A percentile compares a stretch with the other conserved stretches of the same genome.
Conservation (phyloP, 2,329 filamentous ascomycete species). For the Juglanconis oblonga region DNA sequence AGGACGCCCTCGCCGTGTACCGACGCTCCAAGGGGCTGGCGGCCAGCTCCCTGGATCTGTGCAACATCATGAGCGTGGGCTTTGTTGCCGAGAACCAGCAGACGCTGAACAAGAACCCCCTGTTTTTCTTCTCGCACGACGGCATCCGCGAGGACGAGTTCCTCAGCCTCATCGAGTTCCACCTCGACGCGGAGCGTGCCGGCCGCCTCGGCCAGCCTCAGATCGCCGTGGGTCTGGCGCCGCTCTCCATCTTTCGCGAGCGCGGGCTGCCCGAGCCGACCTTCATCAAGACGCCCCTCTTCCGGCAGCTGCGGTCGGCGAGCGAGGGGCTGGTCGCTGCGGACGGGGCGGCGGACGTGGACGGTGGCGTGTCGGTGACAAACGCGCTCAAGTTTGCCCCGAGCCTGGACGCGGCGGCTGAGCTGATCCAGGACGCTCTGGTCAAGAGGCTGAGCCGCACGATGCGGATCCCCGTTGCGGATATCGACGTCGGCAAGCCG, state of each 20-base stretch:
- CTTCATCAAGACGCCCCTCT: conserved; percentile 17
- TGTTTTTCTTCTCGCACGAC: conserved; percentile 18
- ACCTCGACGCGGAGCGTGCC: conserved; percentile 16
- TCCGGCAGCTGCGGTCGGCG: conserved; percentile 14
- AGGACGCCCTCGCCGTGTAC: conserved; percentile 28
- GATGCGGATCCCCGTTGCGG: conserved; percentile 23
- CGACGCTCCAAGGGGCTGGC: conserved; percentile 21
- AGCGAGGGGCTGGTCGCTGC: neutral
- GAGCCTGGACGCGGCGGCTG: conserved; percentile 18
- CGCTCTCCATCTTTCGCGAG: conserved; percentile 11
- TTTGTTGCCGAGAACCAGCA: conserved; percentile 21
- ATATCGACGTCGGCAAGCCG: conserved; percentile 24
- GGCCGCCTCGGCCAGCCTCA: conserved; percentile 1
- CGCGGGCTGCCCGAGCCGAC: conserved; percentile 16
- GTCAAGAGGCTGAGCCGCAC: conserved; percentile 24
- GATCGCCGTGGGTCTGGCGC: conserved; percentile 11
- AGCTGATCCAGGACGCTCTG: conserved; percentile 20
- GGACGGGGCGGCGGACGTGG: neutral
- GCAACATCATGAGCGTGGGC: conserved; percentile 26
- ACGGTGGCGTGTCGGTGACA: conserved; percentile 12
- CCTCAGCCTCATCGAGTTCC: conserved; percentile 17
- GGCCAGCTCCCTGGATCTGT: conserved; percentile 24
- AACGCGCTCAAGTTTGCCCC: conserved; percentile 16
- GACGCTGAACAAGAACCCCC: conserved; percentile 17
- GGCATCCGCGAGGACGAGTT: conserved; percentile 18